These are phyloP conservation scores for Trichoderma pleuroti DNA, from an alignment of 2,329 filamentous ascomycete species.

Conservation along the genomic window DNA sequence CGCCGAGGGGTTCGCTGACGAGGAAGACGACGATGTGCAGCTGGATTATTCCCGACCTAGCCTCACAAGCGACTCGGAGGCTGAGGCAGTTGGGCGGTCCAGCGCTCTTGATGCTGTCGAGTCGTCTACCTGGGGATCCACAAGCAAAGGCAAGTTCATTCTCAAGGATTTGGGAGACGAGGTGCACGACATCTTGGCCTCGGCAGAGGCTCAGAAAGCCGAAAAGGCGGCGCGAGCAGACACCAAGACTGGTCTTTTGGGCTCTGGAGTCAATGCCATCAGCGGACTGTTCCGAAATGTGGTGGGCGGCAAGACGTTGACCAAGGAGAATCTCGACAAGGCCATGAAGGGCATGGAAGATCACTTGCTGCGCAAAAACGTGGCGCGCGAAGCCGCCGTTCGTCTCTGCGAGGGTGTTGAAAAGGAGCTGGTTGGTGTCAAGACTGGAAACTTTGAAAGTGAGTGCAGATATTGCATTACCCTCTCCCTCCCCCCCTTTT, in stretches of 20 bases:
- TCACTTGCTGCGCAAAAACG: conserved; percentile 91
- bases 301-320: conserved; percentile 88
- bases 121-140: conserved; percentile 79
- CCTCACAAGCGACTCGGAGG: conserved; percentile 52
- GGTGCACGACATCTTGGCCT: conserved; percentile 81
- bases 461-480: conserved; percentile 18
- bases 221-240: conserved; percentile 44
- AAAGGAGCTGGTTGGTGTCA: conserved; percentile 82
- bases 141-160: conserved; percentile 86
- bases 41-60: conserved; percentile 82
- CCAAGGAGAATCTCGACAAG: conserved; percentile 83
- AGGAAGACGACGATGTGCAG: conserved; percentile 67
- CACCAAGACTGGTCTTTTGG: conserved; percentile 63
- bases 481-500: neutral
- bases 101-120: conserved; percentile 70
- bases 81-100: conserved; percentile 47
- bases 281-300: conserved; percentile 90
- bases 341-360: conserved; percentile 96
- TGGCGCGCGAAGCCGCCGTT: conserved; percentile 88
- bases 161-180: conserved; percentile 91
- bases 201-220: conserved; percentile 65
- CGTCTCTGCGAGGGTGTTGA: conserved; percentile 89
- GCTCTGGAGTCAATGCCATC: conserved; percentile 76
- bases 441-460: conserved; percentile 87
- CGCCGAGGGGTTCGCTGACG: conserved; percentile 80